These are phyloP conservation scores for Myxozyma sirexii DNA, from an alignment of 805 yeast species.

Conservation along the genomic window DNA sequence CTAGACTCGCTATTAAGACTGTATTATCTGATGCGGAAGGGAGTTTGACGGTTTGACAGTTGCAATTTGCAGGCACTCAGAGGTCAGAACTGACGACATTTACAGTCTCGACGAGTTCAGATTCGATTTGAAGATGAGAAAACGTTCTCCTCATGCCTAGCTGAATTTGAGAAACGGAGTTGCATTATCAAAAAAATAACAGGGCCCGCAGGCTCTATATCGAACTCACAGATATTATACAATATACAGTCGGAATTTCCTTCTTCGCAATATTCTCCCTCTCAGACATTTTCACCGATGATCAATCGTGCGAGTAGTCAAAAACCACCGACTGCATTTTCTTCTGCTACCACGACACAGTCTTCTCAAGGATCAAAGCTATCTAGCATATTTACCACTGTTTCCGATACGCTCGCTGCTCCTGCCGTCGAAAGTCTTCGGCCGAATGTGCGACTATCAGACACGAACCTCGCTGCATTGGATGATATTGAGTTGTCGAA, in stretches of 20 bases:
- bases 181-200: conserved; percentile 20
- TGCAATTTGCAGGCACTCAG: not conserved
- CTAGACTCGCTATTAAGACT: conserved; percentile 23
- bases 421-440: not conserved
- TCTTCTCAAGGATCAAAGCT: not conserved
- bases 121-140: conserved; percentile 20
- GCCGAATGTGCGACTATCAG: not conserved
- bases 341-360: not conserved
- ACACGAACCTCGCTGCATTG: not conserved
- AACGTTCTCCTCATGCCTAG: conserved; percentile 4
- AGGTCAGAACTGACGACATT: not conserved
- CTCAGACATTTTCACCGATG: not conserved
- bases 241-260: not conserved
- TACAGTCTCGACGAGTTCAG: conserved; percentile 26
- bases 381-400: too few relatives aligned
- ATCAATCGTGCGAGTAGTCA: not conserved
- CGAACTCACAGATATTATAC: not conserved
- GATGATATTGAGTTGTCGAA: not conserved
- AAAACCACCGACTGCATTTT: not conserved
- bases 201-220: not conserved
- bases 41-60: conserved; percentile 2
- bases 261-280: not conserved
- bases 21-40: not conserved
- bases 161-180: conserved; percentile 13
- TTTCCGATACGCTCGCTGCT: too few relatives aligned